Percentiles rank a stretch among this genome's conserved stretches.
Conservation (phyloP, 495 filamentous ascomycete genomes). For the Lophiotrema nucula region DNA sequence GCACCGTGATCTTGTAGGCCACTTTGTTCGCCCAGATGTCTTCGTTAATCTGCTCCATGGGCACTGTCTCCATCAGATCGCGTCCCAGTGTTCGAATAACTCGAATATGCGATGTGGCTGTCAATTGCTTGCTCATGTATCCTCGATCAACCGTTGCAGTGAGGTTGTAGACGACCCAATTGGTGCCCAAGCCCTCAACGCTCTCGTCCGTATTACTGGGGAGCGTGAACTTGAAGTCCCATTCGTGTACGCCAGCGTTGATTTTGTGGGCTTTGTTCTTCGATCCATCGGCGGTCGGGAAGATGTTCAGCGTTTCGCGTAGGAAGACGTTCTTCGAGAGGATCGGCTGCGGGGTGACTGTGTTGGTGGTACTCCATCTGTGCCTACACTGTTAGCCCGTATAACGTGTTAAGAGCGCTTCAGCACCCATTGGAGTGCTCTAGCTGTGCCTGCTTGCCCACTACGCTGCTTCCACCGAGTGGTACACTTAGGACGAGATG, state of each 20-base stretch:
- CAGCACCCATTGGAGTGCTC: too few species aligned
- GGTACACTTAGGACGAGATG: neutral
- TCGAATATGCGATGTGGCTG: conserved; percentile 74
- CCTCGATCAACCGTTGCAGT: conserved; percentile 82
- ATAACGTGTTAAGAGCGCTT: too few species aligned
- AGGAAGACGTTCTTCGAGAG: conserved; percentile 37
- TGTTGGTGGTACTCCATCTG: conserved; percentile 30
- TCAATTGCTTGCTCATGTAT: conserved; percentile 75
- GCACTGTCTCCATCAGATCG: conserved; percentile 64
- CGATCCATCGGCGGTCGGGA: conserved; percentile 29
- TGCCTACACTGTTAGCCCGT: conserved; percentile 3
- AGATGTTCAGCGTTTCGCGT: conserved; percentile 35
- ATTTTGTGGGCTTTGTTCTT: conserved; percentile 58
- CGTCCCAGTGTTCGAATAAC: conserved; percentile 84
- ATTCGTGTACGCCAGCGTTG: conserved; percentile 81
- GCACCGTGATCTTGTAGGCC: conserved; percentile 84
- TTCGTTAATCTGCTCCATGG: conserved; percentile 60
- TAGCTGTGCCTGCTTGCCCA: too few species aligned
- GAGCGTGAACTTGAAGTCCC: conserved; percentile 77
- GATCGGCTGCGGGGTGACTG: conserved; percentile 35
- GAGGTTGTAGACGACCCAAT: conserved; percentile 80
- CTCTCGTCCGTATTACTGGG: conserved; percentile 79
- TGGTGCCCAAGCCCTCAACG: conserved; percentile 78
- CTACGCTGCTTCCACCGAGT: too few species aligned
- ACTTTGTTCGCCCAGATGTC: conserved; percentile 95